Evolutionary conservation across 352 stramenopile genomes (phyloP).

Genomic region (Phytopythium helicoides): DNA sequence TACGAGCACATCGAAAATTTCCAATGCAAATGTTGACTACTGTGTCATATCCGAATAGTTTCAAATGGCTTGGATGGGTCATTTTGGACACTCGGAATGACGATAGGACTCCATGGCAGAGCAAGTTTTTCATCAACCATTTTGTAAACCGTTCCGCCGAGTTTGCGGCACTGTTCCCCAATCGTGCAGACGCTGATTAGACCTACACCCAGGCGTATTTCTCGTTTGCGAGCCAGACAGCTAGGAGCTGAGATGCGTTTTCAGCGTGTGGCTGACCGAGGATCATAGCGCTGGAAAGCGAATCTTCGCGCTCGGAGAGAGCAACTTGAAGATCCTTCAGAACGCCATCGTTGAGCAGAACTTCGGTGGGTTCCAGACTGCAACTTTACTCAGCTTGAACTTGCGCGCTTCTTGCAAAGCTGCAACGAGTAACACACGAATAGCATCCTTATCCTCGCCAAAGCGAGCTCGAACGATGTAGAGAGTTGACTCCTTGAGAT

Average conservation of each 20-base stretch:
- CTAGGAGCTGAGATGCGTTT: slow-evolving; percentile 8
- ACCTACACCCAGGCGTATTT: slow-evolving; percentile 53
- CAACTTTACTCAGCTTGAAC: slow-evolving; percentile 31
- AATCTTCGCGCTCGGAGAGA: slow-evolving; percentile 28
- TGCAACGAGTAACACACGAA: slow-evolving; percentile 17
- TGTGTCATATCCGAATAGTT: too few relatives aligned
- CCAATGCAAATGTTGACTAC: too few relatives aligned
- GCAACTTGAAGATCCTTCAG: slow-evolving; percentile 21
- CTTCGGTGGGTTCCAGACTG: slow-evolving; percentile 37
- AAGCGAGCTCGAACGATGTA: slow-evolving; percentile 46
- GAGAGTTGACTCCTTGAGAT: slow-evolving; percentile 50
- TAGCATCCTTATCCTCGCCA: slow-evolving; percentile 14
- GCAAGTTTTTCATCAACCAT: too few relatives aligned
- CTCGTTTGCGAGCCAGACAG: slow-evolving; percentile 45
- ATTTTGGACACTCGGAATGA: too few relatives aligned
- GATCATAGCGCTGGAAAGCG: slow-evolving; percentile 46
- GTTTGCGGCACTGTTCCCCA: too few relatives aligned
- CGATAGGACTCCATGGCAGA: too few relatives aligned
- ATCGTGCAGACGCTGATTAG: neutral
- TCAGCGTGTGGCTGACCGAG: slow-evolving; percentile 18
- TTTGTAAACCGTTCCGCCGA: too few relatives aligned
- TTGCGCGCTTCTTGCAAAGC: slow-evolving; percentile 28
- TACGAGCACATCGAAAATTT: too few relatives aligned
- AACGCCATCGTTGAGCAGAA: slow-evolving; percentile 23
- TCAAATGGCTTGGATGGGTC: too few relatives aligned